Evolutionary conservation across 345 rosid species (phyloP), one percentile per base, ranked within the genome.

Genomic region (Eucalyptus paniculata): DNA sequence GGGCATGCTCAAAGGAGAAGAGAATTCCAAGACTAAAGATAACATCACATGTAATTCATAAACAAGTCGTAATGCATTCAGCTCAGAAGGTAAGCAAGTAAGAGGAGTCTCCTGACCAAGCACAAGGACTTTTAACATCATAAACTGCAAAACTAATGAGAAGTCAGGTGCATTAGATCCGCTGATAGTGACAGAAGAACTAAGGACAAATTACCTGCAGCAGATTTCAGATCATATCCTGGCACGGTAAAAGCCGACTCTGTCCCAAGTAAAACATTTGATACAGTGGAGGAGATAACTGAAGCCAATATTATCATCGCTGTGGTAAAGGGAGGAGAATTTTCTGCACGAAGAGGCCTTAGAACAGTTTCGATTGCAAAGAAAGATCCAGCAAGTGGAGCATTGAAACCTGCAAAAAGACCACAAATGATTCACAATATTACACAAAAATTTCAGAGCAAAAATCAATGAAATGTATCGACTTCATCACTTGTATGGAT

Each of bases 231-330:
- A 92, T 98, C 99, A 89, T 98, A 98, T 14, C 96, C 87, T 16
- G 99, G 98, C 93, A 98, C 98, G 3, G 98, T 97, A 90, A 98
- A 98, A 91, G 98, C 96, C 87, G 99, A 96, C 90, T 98, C 94
- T 47, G 98, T 95, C 90, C 98, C 98, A 88, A 98, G 96, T 77
- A 96, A 92, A 21, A 95, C 98, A 93, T 95, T 98, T 87, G 99
- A 98, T 77, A 96, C 98, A 69, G 99, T 98, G 88, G 99, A 96
- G 89, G 99, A 98, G 92, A 98, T 93, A 77, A 98, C 97, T 67
- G 99, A 98, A 72, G 99, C 99, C 92, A 96, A 94, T 87, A 98
- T 96, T 88, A 98, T 98, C 99, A 97, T 98, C 42, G 98, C 99
- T 53, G 99, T 98, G 69, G 99, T 98, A 92, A 97, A 96, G 60